Percentiles rank a stretch among this genome's conserved stretches.
phyloP scores from a whole-genome alignment of 2,329 filamentous ascomycete genomes.

The Neonectria hederae region DNA sequence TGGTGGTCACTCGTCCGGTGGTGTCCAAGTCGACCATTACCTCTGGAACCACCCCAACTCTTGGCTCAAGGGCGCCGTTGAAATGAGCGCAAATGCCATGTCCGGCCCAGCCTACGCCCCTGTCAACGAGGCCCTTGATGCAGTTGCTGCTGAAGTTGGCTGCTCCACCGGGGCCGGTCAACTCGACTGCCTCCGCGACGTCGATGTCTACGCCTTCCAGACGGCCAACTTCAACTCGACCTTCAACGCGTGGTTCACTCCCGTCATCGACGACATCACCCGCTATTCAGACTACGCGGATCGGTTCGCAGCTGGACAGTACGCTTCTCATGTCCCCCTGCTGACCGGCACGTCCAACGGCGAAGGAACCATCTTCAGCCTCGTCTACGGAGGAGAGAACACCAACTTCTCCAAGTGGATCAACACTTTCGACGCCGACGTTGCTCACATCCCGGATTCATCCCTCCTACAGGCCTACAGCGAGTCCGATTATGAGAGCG shows the following conservation, averaged over 20 bases:
- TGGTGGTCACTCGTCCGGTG: constrained; percentile 52
- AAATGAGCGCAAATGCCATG: constrained; percentile 55
- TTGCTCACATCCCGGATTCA: constrained; percentile 31
- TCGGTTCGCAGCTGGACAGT: constrained; percentile 34
- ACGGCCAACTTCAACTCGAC: constrained; percentile 43
- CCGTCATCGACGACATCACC: constrained; percentile 48
- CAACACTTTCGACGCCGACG: constrained; percentile 39
- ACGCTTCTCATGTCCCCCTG: constrained; percentile 48
- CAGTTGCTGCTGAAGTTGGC: constrained; percentile 49
- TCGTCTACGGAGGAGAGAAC: constrained; percentile 47
- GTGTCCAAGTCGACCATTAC: constrained; percentile 53
- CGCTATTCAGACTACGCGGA: constrained; percentile 46
- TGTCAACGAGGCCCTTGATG: constrained; percentile 48
- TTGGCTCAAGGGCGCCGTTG: constrained; percentile 49
- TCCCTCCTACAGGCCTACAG: constrained; percentile 30
- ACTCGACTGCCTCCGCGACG: constrained; percentile 50
- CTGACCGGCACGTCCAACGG: constrained; percentile 49
- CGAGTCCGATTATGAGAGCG: constrained; percentile 47
- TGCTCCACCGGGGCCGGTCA: constrained; percentile 46
- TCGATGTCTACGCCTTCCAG: constrained; percentile 37
- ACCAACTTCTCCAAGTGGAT: constrained; percentile 41
- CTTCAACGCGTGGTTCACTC: constrained; percentile 55
- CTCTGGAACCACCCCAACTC: constrained; percentile 52
- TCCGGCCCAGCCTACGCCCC: constrained; percentile 53
- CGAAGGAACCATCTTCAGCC: constrained; percentile 50